phyloP scores from a whole-genome alignment of 2,329 filamentous ascomycete species.

The Pleurostoma richardsiae region DNA sequence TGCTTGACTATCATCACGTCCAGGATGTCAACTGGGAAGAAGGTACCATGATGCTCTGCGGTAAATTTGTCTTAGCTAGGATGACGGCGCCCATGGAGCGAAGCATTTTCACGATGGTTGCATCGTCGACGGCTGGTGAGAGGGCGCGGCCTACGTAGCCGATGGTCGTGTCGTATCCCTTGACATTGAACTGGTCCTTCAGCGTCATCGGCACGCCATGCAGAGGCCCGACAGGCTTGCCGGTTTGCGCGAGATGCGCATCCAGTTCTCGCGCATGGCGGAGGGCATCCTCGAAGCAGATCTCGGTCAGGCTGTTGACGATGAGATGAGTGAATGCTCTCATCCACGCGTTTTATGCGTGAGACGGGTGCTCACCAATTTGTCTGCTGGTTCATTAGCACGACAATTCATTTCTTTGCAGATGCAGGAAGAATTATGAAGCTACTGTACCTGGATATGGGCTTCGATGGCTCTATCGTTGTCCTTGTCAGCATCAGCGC shows the following conservation, averaged over 20 bases:
- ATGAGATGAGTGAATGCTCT: too few species aligned
- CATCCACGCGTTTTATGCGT: neutral
- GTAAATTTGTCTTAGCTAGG: slow-evolving; percentile 43
- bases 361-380: slow-evolving; percentile 2
- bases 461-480: neutral
- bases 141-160: slow-evolving; percentile 50
- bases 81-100: slow-evolving; percentile 44
- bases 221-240: slow-evolving; percentile 3
- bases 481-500: slow-evolving; percentile 1
- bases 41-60: slow-evolving; percentile 41
- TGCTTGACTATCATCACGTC: too few species aligned
- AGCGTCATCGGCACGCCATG: slow-evolving; percentile 4
- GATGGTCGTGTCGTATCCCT: slow-evolving; percentile 50
- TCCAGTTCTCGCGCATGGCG: neutral
- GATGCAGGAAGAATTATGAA: neutral
- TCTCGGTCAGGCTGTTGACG: slow-evolving; percentile 3
- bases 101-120: slow-evolving; percentile 42
- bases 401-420: neutral
- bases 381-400: slow-evolving; percentile 2
- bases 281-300: slow-evolving; percentile 5
- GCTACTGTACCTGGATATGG: neutral
- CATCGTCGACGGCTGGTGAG: slow-evolving; percentile 39
- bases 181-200: slow-evolving; percentile 60
- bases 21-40: too few species aligned
- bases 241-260: neutral